Evolutionary conservation across 371 early-diverging fungal genomes (phyloP).

Genomic region (Capillidium rhysosporum): DNA sequence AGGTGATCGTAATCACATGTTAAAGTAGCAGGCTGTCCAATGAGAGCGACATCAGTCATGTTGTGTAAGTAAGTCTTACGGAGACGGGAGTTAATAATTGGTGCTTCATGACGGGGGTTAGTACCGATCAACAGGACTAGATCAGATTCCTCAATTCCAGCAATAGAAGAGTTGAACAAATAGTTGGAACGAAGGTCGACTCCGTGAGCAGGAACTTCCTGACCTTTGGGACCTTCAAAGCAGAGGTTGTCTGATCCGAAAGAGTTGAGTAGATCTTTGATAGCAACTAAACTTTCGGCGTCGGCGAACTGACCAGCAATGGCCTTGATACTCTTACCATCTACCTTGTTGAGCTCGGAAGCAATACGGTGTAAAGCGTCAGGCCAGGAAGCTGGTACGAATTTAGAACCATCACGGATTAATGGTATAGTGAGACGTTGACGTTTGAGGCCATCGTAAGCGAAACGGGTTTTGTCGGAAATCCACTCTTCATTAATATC

Average conservation of each 20-base stretch:
- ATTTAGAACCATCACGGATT: conserved; percentile 61
- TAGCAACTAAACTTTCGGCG: conserved; percentile 41
- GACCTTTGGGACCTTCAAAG: conserved; percentile 43
- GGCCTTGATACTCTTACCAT: conserved; percentile 46
- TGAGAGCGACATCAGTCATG: conserved; percentile 53
- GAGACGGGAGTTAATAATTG: conserved; percentile 87
- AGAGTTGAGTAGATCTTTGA: conserved; percentile 85
- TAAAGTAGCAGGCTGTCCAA: conserved; percentile 55
- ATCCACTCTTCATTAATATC: conserved; percentile 98
- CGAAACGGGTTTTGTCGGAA: conserved; percentile 91
- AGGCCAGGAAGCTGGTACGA: conserved; percentile 70
- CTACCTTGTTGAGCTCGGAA: conserved; percentile 28
- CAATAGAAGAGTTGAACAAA: conserved; percentile 61
- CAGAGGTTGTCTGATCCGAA: conserved; percentile 66
- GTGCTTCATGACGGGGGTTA: conserved; percentile 93
- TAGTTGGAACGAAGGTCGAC: conserved; percentile 82
- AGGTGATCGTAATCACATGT: conserved; percentile 84
- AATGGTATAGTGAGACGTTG: conserved; percentile 87
- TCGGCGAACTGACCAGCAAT: conserved; percentile 90
- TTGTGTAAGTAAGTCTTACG: conserved; percentile 81
- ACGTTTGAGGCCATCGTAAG: conserved; percentile 84
- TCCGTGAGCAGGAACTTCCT: conserved; percentile 30
- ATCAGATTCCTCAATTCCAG: conserved; percentile 82
- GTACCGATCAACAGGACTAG: conserved; percentile 78
- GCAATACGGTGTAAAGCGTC: conserved; percentile 65